These are phyloP conservation scores for Aspergillus caelatus DNA, from an alignment of 2,329 filamentous ascomycete genomes.

Conservation along the genomic window DNA sequence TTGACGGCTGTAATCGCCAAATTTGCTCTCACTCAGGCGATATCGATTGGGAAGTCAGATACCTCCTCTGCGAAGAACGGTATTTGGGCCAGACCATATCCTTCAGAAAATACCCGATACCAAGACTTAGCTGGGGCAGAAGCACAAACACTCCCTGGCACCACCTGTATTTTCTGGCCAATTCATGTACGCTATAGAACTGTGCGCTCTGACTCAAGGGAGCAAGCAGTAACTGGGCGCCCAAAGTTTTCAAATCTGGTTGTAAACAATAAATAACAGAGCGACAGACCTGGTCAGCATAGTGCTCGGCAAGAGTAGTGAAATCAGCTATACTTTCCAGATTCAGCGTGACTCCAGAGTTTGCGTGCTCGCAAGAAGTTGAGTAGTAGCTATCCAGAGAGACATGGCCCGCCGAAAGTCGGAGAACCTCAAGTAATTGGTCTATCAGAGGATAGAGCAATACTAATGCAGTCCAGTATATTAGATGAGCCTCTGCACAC, in stretches of 20 bases:
- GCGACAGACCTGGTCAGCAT: conserved; percentile 23
- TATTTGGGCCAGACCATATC: conserved; percentile 27
- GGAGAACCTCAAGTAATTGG: conserved; percentile 18
- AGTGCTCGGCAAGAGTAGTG: conserved; percentile 21
- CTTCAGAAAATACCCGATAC: conserved; percentile 22
- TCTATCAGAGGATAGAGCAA: conserved; percentile 25
- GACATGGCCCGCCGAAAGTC: conserved; percentile 1
- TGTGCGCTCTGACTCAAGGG: conserved; percentile 25
- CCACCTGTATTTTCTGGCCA: conserved; percentile 20
- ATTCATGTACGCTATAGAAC: conserved; percentile 19
- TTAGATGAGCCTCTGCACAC: conserved; percentile 22
- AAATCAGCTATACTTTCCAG: conserved; percentile 10
- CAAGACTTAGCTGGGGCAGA: conserved; percentile 19
- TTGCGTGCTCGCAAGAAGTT: neutral
- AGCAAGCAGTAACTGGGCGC: conserved; percentile 20
- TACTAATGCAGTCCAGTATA: conserved; percentile 21
- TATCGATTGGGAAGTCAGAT: neutral
- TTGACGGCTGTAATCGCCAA: neutral
- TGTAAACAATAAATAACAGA: conserved; percentile 22
- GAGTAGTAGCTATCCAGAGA: conserved; percentile 2
- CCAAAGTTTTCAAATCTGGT: conserved; percentile 24
- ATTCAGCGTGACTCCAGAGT: neutral
- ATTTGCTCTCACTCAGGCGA: neutral
- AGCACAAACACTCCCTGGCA: conserved; percentile 23
- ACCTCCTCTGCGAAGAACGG: conserved; percentile 12